phyloP scores from a whole-genome alignment of 805 yeast genomes.

The Pachysolen tannophilus region DNA sequence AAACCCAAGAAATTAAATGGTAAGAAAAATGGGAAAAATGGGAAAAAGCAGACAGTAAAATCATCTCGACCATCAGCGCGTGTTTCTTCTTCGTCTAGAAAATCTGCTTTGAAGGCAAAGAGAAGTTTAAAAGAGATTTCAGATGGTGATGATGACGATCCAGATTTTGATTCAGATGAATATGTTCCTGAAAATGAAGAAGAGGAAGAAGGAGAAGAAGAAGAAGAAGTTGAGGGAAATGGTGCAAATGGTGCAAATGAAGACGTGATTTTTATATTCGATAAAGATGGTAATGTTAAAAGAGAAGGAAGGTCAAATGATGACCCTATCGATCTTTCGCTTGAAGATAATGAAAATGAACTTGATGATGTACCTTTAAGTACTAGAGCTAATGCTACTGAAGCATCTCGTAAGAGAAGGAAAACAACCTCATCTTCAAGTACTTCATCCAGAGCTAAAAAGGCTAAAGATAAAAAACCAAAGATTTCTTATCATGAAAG shows the following conservation, averaged over 20 bases:
- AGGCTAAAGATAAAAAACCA: conserved; percentile 32
- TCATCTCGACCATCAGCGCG: not conserved
- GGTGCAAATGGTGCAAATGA: conserved; percentile 36
- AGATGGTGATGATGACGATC: too few relatives aligned
- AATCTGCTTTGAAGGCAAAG: conserved; percentile 19
- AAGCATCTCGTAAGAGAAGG: conserved; percentile 15
- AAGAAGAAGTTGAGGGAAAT: conserved; percentile 23
- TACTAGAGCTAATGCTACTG: conserved; percentile 6
- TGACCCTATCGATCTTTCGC: conserved; percentile 12
- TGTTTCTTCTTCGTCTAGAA: conserved; percentile 16
- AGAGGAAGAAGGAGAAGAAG: conserved; percentile 17
- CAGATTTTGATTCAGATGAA: conserved; percentile 29
- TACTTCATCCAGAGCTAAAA: conserved; percentile 15
- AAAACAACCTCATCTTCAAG: conserved; percentile 12
- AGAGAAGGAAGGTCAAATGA: conserved; percentile 4
- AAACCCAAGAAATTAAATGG: not conserved
- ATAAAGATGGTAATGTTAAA: conserved; percentile 15
- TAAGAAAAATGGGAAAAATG: conserved; percentile 15
- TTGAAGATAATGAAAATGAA: conserved; percentile 13
- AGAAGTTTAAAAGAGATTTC: conserved; percentile 17
- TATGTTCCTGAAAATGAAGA: conserved; percentile 14
- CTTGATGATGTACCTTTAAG: conserved; percentile 10
- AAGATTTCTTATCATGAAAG: conserved; percentile 64
- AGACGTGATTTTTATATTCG: conserved; percentile 16
- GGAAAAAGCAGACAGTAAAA: conserved; percentile 8